Evolutionary conservation across 2,329 filamentous ascomycete species (phyloP), one percentile per base, ranked within the genome.

Genomic region (Diaporthe longicolla): DNA sequence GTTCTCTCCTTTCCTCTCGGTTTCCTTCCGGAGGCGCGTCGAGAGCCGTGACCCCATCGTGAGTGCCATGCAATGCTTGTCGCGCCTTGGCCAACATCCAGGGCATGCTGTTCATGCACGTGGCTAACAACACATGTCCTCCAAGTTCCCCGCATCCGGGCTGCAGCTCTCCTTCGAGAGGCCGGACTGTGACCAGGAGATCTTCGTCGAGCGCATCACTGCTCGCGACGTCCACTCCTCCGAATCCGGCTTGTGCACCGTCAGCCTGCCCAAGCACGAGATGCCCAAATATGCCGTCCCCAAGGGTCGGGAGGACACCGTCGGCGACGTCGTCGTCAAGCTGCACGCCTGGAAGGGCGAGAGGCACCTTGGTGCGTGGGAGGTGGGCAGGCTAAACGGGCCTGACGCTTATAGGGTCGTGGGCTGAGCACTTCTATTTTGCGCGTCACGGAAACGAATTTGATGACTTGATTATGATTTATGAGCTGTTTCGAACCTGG

Each of bases 321-420:
- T 37, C 6, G 48, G 45, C 17, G 72, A 73, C 2, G 70, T 74
- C 24, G 48, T 74, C n/a, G 75, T 76, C 29, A 74, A 26, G 71
- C 69, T 75, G 54, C 73, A 76, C 43, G 76, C 76, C 40, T 77
- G 76, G 76, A 75, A 74, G 69, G 76, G 75, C 45, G 73, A 76
- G 59, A 72, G 61, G 55, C 61, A 73, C 29, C 32, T 76, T 15
- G 76, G 75, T 26, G 70, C 48, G 3, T 76, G 75, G 73, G 75
- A 76, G 69, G 73, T 76, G 11, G 76, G 76, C n/a, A 75, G 52
- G 71, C 37, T 77, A 57, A 57, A 61, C 26, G 76, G 74, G 24
- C 24, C 37, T 43, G 63, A 72, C 32, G 54, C 45, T 17, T 74
- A 65, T n/a, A 58, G 37, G 37, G 48, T 73, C 17, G 54, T 70